These are phyloP conservation scores for Microbotryum intermedium DNA, from an alignment of 1,284 basidiomycete genomes.

Conservation along the genomic window DNA sequence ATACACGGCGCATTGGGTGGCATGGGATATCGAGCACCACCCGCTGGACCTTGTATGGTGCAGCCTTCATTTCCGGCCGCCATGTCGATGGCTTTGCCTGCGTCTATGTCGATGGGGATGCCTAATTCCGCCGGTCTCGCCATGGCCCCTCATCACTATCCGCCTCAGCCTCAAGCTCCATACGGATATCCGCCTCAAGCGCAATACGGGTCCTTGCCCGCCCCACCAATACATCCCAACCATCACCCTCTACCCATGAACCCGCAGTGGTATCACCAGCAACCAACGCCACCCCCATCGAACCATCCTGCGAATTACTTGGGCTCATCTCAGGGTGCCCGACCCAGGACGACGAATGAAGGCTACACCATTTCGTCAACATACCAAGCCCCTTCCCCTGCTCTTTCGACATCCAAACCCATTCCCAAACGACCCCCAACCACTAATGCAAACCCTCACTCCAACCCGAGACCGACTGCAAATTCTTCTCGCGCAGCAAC, in stretches of 20 bases:
- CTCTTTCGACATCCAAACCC: conserved; percentile 19
- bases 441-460: not conserved
- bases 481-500: not conserved
- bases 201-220: not conserved
- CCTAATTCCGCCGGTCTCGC: not conserved
- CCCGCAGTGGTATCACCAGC: not conserved
- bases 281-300: not conserved
- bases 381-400: conserved; percentile 37
- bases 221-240: not conserved
- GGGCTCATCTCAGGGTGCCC: conserved; percentile 34
- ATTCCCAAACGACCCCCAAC: conserved; percentile 2
- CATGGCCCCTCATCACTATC: not conserved
- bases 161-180: not conserved
- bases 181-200: not conserved
- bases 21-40: not conserved
- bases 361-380: conserved; percentile 53
- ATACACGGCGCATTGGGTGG: not conserved
- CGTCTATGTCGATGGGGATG: not conserved
- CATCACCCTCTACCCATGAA: not conserved
- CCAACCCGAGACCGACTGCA: not conserved
- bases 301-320: not conserved
- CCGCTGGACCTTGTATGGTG: not conserved
- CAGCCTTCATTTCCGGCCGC: not conserved
- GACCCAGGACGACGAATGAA: conserved; percentile 44
- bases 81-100: not conserved